Conservation (phyloP, 768 basidiomycete genomes). For the Suillus bovinus region DNA sequence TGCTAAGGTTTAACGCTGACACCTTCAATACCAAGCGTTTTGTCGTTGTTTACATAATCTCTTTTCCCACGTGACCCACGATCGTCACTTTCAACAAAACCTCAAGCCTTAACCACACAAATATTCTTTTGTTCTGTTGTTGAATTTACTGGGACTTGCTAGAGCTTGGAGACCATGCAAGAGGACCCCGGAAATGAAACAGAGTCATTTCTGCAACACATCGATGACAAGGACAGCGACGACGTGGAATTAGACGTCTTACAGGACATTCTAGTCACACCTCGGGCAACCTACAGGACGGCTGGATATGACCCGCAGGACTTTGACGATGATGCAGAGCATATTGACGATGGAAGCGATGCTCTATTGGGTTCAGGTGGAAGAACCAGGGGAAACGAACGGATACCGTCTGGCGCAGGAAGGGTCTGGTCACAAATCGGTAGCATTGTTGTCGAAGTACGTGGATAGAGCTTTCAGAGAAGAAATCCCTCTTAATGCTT, state of each 20-base stretch:
- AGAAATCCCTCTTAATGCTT: slow-evolving; percentile 9
- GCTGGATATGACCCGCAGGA: slow-evolving; percentile 35
- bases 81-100: slow-evolving; percentile 6
- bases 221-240: slow-evolving; percentile 4
- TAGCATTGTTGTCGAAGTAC: slow-evolving; percentile 71
- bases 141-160: not conserved
- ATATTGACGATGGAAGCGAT: slow-evolving; percentile 41
- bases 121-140: not conserved
- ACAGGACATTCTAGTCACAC: slow-evolving; percentile 27
- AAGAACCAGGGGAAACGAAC: slow-evolving; percentile 29
- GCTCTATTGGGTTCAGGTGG: slow-evolving; percentile 45
- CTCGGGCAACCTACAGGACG: slow-evolving; percentile 15
- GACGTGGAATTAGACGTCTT: slow-evolving; percentile 37
- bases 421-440: slow-evolving; percentile 55
- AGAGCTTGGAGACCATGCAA: not conserved
- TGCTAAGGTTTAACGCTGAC: slow-evolving; percentile 28
- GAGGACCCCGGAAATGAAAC: not conserved
- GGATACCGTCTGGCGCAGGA: slow-evolving; percentile 16
- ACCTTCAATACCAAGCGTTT: slow-evolving; percentile 26
- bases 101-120: not conserved
- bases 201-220: not conserved
- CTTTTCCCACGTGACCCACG: slow-evolving; percentile 22
- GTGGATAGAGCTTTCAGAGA: slow-evolving; percentile 18
- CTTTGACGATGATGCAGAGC: slow-evolving; percentile 29
- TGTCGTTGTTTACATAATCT: slow-evolving; percentile 29